Percentiles rank a stretch among this genome's conserved stretches.
These are phyloP conservation scores for Begonia peltatifolia DNA, from an alignment of 306 rosid genomes.

Conservation along the genomic window DNA sequence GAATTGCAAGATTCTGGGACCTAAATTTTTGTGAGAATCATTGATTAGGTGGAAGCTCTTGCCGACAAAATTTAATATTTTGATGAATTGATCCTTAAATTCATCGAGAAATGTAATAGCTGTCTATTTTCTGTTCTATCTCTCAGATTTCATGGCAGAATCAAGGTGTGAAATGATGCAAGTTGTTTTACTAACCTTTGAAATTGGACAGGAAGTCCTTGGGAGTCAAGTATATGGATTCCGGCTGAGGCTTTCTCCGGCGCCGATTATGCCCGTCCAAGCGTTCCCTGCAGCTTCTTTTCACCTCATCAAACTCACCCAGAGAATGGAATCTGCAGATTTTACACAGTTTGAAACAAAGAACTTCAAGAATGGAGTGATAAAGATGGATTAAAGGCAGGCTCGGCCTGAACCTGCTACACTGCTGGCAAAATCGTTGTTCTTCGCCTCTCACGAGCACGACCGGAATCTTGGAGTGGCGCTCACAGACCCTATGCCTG, in stretches of 20 bases:
- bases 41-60: too few relatives aligned
- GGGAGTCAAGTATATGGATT: constrained; percentile 23
- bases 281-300: constrained; percentile 56
- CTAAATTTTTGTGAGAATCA: constrained; percentile 16
- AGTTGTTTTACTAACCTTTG: constrained; percentile 17
- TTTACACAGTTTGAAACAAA: not conserved
- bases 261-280: constrained; percentile 57
- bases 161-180: too few relatives aligned
- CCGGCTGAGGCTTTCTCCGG: constrained; percentile 49
- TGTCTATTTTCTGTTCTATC: too few relatives aligned
- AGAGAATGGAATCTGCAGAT: constrained; percentile 39
- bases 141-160: too few relatives aligned
- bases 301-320: constrained; percentile 54
- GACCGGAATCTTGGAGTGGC: constrained; percentile 32
- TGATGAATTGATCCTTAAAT: too few relatives aligned
- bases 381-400: too few relatives aligned
- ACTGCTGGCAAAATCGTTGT: constrained; percentile 45
- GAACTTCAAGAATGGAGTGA: too few relatives aligned
- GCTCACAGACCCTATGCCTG: constrained; percentile 39
- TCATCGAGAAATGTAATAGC: too few relatives aligned
- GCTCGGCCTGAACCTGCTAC: constrained; percentile 24
- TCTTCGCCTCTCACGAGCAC: constrained; percentile 21
- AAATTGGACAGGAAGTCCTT: constrained; percentile 20
- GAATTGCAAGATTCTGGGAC: constrained; percentile 74
- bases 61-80: too few relatives aligned